These are phyloP conservation scores for Baudoinia panamericana DNA, from an alignment of 495 filamentous ascomycete genomes.

Conservation along the genomic window DNA sequence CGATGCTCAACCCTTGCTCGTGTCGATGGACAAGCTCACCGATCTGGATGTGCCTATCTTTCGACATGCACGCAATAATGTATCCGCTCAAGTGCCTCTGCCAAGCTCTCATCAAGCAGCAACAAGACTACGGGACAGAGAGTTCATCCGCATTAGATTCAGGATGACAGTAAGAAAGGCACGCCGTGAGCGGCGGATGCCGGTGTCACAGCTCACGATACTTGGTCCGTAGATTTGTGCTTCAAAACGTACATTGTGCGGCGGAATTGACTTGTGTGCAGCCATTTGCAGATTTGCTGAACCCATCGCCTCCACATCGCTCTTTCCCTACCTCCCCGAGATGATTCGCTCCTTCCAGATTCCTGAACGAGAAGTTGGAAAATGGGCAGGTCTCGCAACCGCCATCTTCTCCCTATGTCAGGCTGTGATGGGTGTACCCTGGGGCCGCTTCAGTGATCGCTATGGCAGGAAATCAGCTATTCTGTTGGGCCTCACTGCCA, in stretches of 20 bases:
- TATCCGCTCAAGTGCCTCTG: no score
- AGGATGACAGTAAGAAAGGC: no score
- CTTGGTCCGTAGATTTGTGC: constrained; percentile 2
- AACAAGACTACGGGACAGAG: no score
- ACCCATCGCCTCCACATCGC: constrained; percentile 66
- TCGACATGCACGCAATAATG: no score
- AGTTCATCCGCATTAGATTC: no score
- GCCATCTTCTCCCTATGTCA: constrained; percentile 63
- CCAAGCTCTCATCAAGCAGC: no score
- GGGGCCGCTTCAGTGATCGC: constrained; percentile 64
- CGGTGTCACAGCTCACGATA: constrained; percentile 16
- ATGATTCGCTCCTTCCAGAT: constrained; percentile 73
- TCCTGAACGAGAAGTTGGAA: constrained; percentile 55
- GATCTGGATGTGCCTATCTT: no score
- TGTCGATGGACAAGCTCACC: no score
- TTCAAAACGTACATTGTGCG: background rate
- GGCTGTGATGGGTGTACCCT: constrained; percentile 58
- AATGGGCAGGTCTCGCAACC: constrained; percentile 62
- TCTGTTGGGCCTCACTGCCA: constrained; percentile 52
- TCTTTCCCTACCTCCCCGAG: constrained; percentile 83
- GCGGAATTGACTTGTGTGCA: constrained; percentile 20
- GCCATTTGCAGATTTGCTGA: constrained; percentile 76
- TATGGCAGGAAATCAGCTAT: constrained; percentile 49
- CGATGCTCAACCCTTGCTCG: no score
- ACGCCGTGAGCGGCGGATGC: no score